phyloP scores from a whole-genome alignment of 2,329 filamentous ascomycete species.

The Penicillium sp. region DNA sequence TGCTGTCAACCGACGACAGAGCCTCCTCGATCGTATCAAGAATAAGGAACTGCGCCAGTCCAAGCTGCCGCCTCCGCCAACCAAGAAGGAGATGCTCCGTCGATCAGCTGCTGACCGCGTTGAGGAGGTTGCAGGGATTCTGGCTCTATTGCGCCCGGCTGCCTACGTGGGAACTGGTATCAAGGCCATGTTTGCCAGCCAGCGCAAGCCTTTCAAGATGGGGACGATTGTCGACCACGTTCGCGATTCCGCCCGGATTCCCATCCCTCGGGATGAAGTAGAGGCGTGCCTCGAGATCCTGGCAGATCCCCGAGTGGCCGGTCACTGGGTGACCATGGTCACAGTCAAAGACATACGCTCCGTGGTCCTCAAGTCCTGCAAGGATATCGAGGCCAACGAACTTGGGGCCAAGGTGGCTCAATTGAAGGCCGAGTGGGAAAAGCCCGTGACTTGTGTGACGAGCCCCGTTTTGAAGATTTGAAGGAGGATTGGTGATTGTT shows the following conservation, averaged over 20 bases:
- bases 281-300: constrained; percentile 52
- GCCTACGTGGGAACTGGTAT: constrained; percentile 36
- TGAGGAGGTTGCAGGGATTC: constrained; percentile 67
- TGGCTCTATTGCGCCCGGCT: constrained; percentile 61
- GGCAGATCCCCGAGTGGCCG: constrained; percentile 49
- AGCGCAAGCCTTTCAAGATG: constrained; percentile 67
- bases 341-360: constrained; percentile 49
- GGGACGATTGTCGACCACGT: constrained; percentile 64
- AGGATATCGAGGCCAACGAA: constrained; percentile 39
- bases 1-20: constrained; percentile 52
- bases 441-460: constrained; percentile 17
- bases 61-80: constrained; percentile 48
- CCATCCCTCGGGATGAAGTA: constrained; percentile 53
- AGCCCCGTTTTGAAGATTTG: constrained; percentile 15
- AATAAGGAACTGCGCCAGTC: constrained; percentile 62
- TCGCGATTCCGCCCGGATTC: constrained; percentile 63
- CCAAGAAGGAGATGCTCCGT: constrained; percentile 60
- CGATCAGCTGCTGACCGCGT: constrained; percentile 67
- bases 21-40: constrained; percentile 74
- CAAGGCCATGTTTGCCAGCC: constrained; percentile 38
- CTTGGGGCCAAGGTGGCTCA: constrained; percentile 36
- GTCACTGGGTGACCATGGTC: constrained; percentile 53
- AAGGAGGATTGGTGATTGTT: constrained; percentile 13
- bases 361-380: constrained; percentile 49
- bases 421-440: constrained; percentile 32